phyloP scores from a whole-genome alignment of 1,139 yeast genomes.

The Geotrichum bryndzae region DNA sequence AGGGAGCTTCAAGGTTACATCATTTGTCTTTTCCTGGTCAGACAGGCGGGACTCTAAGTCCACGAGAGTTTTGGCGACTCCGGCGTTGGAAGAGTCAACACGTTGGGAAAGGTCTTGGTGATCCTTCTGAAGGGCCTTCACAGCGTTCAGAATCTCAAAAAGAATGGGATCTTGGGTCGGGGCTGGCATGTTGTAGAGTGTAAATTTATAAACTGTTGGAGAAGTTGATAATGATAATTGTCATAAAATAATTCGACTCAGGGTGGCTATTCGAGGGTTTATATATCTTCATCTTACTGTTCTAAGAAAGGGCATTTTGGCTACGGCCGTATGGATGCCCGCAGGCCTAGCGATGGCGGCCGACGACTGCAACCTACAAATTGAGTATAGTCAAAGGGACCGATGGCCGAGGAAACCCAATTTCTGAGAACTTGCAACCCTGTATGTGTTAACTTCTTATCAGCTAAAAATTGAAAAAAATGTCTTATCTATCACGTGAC shows the following conservation, averaged over 20 bases:
- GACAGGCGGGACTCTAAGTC: conserved; percentile 12
- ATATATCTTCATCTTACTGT: neutral
- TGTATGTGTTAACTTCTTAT: neutral
- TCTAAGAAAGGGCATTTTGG: too few relatives aligned
- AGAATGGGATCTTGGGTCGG: conserved; percentile 8
- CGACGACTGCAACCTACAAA: neutral
- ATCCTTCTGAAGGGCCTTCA: conserved; percentile 14
- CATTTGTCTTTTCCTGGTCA: conserved; percentile 2
- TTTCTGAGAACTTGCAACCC: neutral
- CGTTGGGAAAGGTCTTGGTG: conserved; percentile 15
- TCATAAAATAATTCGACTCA: neutral
- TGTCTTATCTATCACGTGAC: too few relatives aligned
- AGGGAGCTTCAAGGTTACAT: neutral
- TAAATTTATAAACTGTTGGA: neutral
- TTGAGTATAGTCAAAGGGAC: neutral
- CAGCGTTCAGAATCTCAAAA: conserved; percentile 12
- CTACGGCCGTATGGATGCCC: neutral
- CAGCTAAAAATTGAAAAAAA: neutral
- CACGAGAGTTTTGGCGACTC: conserved; percentile 11
- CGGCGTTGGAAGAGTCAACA: conserved; percentile 19
- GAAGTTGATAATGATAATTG: neutral
- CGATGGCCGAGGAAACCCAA: neutral
- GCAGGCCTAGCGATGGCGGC: neutral
- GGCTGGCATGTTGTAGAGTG: conserved; percentile 3
- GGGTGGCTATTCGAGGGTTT: neutral